Evolutionary conservation across 192 early-diverging fungal genomes (phyloP).

Genomic region (Linnemannia elongata): DNA sequence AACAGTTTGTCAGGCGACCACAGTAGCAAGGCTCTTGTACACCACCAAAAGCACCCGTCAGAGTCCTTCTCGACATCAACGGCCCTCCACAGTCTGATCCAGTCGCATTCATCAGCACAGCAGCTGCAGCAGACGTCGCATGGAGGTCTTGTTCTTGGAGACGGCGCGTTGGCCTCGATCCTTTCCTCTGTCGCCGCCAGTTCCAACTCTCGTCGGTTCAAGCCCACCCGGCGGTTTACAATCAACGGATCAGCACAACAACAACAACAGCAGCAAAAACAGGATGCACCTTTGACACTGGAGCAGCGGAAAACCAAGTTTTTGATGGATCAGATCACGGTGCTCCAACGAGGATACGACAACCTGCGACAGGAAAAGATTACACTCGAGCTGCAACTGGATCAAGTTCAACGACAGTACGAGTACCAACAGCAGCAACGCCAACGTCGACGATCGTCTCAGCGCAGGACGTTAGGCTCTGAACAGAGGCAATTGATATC

Average conservation of each 20-base stretch:
- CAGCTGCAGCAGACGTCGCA: constrained; percentile 1
- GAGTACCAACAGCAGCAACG: constrained; percentile 37
- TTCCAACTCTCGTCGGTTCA: constrained; percentile 23
- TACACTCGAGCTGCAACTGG: constrained; percentile 38
- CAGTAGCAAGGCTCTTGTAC: neutral
- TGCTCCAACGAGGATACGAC: constrained; percentile 43
- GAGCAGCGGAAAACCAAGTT: constrained; percentile 39
- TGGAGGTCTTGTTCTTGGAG: constrained; percentile 18
- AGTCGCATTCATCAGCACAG: neutral
- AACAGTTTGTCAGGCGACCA: neutral
- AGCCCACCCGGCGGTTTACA: constrained; percentile 41
- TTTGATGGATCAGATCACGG: constrained; percentile 48
- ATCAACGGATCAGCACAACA: constrained; percentile 18
- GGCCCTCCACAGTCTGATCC: neutral
- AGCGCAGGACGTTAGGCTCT: constrained; percentile 19
- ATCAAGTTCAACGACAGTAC: constrained; percentile 39
- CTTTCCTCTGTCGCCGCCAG: constrained; percentile 32
- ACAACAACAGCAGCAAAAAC: neutral
- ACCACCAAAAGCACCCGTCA: neutral
- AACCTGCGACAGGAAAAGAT: constrained; percentile 42
- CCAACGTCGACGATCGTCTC: constrained; percentile 12
- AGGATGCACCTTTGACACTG: constrained; percentile 16
- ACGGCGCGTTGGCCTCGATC: constrained; percentile 24
- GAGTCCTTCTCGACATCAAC: neutral
- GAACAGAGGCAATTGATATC: neutral